Base-by-base conservation (phyloP, 345 rosid genomes). In the Combretum micranthum region DNA sequence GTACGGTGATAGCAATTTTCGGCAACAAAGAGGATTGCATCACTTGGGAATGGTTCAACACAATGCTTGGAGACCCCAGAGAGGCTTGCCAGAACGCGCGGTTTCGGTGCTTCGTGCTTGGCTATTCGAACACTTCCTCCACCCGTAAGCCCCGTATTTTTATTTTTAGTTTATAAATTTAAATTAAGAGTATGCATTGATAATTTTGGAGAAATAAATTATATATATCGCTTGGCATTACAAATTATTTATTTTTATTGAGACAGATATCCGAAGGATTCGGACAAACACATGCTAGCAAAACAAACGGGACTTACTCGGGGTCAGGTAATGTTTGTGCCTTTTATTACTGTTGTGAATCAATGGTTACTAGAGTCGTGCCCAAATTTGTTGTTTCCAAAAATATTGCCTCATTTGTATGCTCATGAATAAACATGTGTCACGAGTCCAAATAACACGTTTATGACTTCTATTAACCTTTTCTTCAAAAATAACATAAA, bases 41-140 rank as follows among this genome's bases (percentile, higher is more conserved):
- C 89, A 82, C 53, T 46, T 86, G 44, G 86, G 80, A 44, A 69
- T 82, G 77, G 61, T 71, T 56, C 85, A 75, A 23, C 75, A 80
- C 61, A 76, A 83, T 58, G 83, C 80, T 51, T 85, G 93, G 93
- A 76, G 93, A 57, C 83, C 90, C 4, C 96, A 85, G 65, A 65
- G 90, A 68, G 96, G 90, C n/a, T 72, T 88, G 69, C 96, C 96
- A 0, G 90, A 88, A 63, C 73, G 85, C 44, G 83, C 92, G 44
- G 93, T 88, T 47, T 76, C 85, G 0, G 63, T 79, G 50, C 93
- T 88, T 12, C 90, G 96, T 0, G 73, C 88, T 69, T 88, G 96
- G 96, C 93, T 88, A 57, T 88, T 88, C 26, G 84, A 88, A 58
- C 90, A 88, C 67, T 88, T 88, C 64, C 96, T 85, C 56, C 93